Percentiles rank a stretch among this genome's conserved stretches.
phyloP scores from a whole-genome alignment of 2,329 filamentous ascomycete species.

The Septoria linicola region DNA sequence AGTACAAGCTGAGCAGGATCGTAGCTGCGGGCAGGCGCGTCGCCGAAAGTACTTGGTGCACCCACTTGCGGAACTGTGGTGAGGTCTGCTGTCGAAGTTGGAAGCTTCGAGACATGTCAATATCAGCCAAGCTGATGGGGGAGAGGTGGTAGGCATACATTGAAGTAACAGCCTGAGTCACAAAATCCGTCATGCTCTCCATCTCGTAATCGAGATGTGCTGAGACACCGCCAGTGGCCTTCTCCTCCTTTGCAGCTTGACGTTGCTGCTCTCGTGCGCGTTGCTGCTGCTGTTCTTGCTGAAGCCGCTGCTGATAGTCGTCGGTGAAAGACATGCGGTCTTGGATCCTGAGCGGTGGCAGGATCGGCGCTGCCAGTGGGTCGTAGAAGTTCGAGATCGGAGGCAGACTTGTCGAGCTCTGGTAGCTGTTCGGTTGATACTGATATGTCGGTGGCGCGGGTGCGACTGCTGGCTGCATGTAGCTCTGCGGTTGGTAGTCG shows the following conservation, averaged over 20 bases:
- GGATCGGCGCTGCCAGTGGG: conserved; percentile 44
- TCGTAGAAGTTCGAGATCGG: conserved; percentile 46
- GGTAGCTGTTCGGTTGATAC: conserved; percentile 34
- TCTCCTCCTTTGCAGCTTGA: conserved; percentile 57
- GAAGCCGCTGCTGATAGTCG: conserved; percentile 39
- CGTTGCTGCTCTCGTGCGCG: conserved; percentile 41
- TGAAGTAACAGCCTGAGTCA: conserved; percentile 80
- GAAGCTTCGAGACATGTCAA: conserved; percentile 64
- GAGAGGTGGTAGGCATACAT: conserved; percentile 62
- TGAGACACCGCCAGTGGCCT: conserved; percentile 79
- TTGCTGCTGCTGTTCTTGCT: conserved; percentile 41
- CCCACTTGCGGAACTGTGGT: conserved; percentile 83
- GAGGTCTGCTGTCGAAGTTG: conserved; percentile 62
- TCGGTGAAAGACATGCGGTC: conserved; percentile 42
- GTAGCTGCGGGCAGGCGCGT: conserved; percentile 88
- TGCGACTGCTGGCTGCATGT: conserved; percentile 42
- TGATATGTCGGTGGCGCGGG: conserved; percentile 35
- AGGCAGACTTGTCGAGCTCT: conserved; percentile 34
- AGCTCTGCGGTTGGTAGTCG: conserved; percentile 47
- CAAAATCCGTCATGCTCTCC: conserved; percentile 93
- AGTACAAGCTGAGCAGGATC: conserved; percentile 86
- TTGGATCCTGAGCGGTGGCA: conserved; percentile 49
- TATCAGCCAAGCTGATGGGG: conserved; percentile 59
- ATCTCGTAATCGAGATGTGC: conserved; percentile 96
- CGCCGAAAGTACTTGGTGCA: conserved; percentile 84